Conservation (phyloP, 2,329 filamentous ascomycete species). For the Sphaerulina vaccinii region DNA sequence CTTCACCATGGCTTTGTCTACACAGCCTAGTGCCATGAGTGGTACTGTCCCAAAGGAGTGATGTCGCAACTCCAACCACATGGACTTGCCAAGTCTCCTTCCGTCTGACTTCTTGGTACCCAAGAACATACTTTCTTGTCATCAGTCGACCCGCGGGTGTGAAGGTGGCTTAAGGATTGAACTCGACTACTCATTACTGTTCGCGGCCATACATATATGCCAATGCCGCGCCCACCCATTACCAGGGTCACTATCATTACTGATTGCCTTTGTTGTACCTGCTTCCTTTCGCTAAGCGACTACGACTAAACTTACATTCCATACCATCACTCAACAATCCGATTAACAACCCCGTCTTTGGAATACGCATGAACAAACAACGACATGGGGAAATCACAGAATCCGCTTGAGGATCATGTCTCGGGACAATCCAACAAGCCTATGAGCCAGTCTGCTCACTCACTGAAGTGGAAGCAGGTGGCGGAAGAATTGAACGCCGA, state of each 20-base stretch:
- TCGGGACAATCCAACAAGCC: conserved; percentile 46
- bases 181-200: conserved; percentile 16
- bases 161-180: background rate
- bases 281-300: conserved; percentile 14
- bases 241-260: conserved; percentile 3
- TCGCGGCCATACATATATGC: conserved; percentile 14
- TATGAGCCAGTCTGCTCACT: conserved; percentile 62
- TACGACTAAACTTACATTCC: conserved; percentile 10
- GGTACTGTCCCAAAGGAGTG: no score
- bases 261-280: conserved; percentile 9
- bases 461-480: conserved; percentile 55
- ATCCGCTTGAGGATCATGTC: conserved; percentile 28
- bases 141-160: conserved; percentile 6
- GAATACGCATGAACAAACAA: conserved; percentile 2
- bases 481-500: conserved; percentile 61
- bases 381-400: conserved; percentile 22
- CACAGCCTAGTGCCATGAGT: no score
- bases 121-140: conserved; percentile 24
- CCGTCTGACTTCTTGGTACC: conserved; percentile 20
- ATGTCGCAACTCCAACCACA: background rate
- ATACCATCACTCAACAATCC: conserved; percentile 1
- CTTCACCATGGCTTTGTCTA: no score
- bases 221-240: conserved; percentile 11
- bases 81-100: conserved; percentile 17
- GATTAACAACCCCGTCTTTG: background rate